A percentile compares a stretch with the other conserved stretches of the same genome.
phyloP scores from a whole-genome alignment of 306 rosid genomes.

The Lathyrus oleraceus region DNA sequence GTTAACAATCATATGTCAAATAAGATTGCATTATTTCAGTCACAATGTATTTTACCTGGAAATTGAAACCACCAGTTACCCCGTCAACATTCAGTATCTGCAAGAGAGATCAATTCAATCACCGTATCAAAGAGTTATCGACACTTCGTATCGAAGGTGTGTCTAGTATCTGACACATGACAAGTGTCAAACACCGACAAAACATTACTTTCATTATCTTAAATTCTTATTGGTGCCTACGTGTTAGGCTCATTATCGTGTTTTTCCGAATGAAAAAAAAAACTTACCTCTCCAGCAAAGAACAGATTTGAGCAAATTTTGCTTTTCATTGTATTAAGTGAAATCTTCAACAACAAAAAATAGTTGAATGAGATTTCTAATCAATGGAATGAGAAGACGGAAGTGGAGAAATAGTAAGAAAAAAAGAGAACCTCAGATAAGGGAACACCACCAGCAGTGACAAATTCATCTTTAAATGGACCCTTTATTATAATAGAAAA shows the following conservation, averaged over 20 bases:
- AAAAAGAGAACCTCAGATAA: slow-evolving; percentile 76
- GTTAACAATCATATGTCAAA: neutral
- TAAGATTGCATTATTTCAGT: slow-evolving; percentile 7
- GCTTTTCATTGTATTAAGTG: slow-evolving; percentile 85
- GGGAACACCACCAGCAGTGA: slow-evolving; percentile 94
- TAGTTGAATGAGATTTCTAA: slow-evolving; percentile 19
- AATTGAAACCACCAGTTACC: slow-evolving; percentile 92
- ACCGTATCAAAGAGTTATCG: slow-evolving; percentile 1
- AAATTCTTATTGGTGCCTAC: neutral
- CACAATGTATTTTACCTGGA: slow-evolving; percentile 61
- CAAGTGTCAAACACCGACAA: neutral
- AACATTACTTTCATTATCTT: neutral
- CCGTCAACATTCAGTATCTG: slow-evolving; percentile 92
- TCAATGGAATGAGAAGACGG: neutral
- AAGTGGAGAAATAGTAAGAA: slow-evolving; percentile 27
- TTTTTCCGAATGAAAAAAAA: neutral
- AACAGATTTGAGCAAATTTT: slow-evolving; percentile 61
- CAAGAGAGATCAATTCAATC: slow-evolving; percentile 24
- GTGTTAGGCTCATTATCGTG: neutral
- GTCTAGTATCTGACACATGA: neutral
- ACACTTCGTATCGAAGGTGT: too few relatives aligned
- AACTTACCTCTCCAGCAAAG: slow-evolving; percentile 89
- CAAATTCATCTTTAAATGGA: slow-evolving; percentile 95
- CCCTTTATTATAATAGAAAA: slow-evolving; percentile 54
- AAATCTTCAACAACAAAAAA: slow-evolving; percentile 49